Conservation (phyloP, 2,329 filamentous ascomycete genomes). For the Cryphonectria nitschkei region DNA sequence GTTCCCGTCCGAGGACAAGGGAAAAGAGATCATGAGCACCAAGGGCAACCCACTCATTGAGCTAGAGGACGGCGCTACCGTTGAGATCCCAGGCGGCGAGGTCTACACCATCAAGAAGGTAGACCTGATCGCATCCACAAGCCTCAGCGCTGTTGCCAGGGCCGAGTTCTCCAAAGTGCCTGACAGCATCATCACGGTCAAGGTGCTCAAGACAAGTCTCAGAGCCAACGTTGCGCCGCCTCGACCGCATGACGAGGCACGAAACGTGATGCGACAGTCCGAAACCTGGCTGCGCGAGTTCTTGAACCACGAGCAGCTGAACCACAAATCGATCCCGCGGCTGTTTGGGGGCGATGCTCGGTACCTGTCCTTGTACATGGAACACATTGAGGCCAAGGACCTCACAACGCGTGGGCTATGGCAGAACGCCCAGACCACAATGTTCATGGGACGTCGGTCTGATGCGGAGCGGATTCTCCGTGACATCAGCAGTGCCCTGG, state of each 20-base stretch:
- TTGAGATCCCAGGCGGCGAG: constrained; percentile 54
- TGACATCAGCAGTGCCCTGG: constrained; percentile 57
- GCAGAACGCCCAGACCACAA: constrained; percentile 44
- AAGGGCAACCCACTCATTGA: constrained; percentile 57
- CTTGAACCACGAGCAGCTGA: constrained; percentile 57
- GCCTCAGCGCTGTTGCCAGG: constrained; percentile 59
- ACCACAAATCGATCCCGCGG: constrained; percentile 61
- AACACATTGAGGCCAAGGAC: constrained; percentile 61
- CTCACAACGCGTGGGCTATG: constrained; percentile 53
- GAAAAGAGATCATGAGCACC: constrained; percentile 46
- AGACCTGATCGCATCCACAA: constrained; percentile 59
- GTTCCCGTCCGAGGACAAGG: constrained; percentile 50
- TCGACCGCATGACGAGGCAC: constrained; percentile 54
- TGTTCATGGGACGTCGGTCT: constrained; percentile 52
- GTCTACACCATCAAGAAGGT: constrained; percentile 59
- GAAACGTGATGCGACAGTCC: constrained; percentile 61
- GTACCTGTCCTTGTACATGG: constrained; percentile 64
- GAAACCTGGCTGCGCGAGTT: constrained; percentile 64
- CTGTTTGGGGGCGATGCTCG: constrained; percentile 64
- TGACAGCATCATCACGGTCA: constrained; percentile 61
- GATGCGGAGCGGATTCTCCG: constrained; percentile 58
- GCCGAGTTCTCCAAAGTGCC: constrained; percentile 56
- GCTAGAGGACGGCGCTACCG: constrained; percentile 52
- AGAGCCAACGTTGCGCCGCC: constrained; percentile 38
- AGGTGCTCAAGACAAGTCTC: constrained; percentile 60